These are phyloP conservation scores for Talaromyces sp. DNA, from an alignment of 2,329 filamentous ascomycete species.

Conservation along the genomic window DNA sequence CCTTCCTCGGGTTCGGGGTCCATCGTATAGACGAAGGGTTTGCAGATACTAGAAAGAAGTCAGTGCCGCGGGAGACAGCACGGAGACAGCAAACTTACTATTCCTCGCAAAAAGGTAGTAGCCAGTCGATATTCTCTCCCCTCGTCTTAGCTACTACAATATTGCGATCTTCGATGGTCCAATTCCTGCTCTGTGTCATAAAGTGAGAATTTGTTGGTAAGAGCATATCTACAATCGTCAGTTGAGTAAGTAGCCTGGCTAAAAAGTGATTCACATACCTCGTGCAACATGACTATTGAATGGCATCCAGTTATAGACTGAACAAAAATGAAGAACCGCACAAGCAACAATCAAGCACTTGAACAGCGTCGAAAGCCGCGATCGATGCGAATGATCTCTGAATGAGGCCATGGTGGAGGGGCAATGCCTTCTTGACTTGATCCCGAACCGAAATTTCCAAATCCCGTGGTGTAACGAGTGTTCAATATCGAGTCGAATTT, in stretches of 20 bases:
- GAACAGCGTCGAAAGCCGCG: conserved; percentile 14
- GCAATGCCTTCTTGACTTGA: background rate
- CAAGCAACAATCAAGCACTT: conserved; percentile 14
- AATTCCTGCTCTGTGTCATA: conserved; percentile 5
- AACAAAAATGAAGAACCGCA: conserved; percentile 14
- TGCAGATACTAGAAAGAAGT: conserved; percentile 14
- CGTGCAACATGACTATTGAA: conserved; percentile 1
- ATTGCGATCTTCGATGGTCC: conserved; percentile 12
- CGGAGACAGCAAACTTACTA: background rate
- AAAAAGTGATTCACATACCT: background rate
- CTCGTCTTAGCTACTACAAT: conserved; percentile 17
- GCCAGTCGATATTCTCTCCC: conserved; percentile 15
- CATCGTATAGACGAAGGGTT: conserved; percentile 30
- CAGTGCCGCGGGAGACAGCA: background rate
- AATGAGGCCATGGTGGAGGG: conserved; percentile 12
- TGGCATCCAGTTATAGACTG: conserved; percentile 16
- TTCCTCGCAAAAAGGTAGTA: conserved; percentile 16
- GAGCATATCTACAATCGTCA: background rate
- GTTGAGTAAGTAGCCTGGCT: background rate
- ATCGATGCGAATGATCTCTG: conserved; percentile 12
- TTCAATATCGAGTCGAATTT: background rate
- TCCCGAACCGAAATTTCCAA: background rate
- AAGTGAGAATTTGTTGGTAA: conserved; percentile 9
- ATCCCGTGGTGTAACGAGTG: background rate
- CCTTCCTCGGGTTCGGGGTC: conserved; percentile 24